Conservation (phyloP, 2,329 filamentous ascomycete species). For the Aspergillus japonicus region DNA sequence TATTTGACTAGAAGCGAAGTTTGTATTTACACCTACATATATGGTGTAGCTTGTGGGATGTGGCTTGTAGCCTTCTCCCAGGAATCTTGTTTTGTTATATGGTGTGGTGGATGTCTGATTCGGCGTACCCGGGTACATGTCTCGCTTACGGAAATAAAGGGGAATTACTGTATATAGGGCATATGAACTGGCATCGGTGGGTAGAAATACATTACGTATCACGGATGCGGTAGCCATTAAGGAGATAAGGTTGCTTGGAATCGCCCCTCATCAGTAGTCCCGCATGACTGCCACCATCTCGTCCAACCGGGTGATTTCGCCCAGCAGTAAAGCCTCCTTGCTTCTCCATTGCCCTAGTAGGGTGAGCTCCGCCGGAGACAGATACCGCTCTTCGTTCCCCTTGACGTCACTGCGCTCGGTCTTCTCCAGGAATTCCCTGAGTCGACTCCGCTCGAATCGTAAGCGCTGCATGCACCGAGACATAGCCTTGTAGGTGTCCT, state of each 20-base stretch:
- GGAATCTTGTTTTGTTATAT: not conserved
- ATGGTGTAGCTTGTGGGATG: too few species aligned
- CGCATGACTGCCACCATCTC: constrained; percentile 78
- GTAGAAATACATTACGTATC: not conserved
- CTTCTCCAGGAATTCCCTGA: constrained; percentile 73
- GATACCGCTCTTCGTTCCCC: constrained; percentile 76
- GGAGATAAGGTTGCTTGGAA: not conserved
- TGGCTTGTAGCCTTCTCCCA: not conserved
- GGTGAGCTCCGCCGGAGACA: constrained; percentile 71
- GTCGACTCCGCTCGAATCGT: constrained; percentile 69
- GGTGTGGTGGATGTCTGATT: not conserved
- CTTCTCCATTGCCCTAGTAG: constrained; percentile 63
- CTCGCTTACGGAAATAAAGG: not conserved
- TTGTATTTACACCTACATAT: not conserved
- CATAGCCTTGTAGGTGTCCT: constrained; percentile 88
- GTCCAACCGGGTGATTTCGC: constrained; percentile 78
- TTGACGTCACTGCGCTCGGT: constrained; percentile 83
- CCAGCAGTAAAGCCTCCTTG: constrained; percentile 68
- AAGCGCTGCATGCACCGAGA: constrained; percentile 78
- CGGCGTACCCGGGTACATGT: not conserved
- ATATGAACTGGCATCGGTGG: not conserved
- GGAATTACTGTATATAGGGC: not conserved
- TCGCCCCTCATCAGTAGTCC: constrained; percentile 60
- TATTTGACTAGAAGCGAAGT: not conserved
- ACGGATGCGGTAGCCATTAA: not conserved